Conservation (phyloP, 768 basidiomycete genomes). For the Albatrellus ellisii region DNA sequence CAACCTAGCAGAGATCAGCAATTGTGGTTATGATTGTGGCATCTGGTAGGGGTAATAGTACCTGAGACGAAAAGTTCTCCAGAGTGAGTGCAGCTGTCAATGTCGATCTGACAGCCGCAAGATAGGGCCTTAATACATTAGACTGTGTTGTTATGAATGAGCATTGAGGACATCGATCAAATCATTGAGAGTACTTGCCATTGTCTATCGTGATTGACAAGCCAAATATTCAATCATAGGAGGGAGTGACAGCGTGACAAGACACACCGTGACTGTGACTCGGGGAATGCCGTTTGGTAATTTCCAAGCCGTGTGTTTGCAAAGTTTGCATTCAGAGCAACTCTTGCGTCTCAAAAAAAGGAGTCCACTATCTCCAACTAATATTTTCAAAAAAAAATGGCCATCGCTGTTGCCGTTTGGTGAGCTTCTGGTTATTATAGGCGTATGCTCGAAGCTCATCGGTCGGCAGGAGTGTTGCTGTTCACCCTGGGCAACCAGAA, state of each 20-base stretch:
- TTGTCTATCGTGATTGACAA: slow-evolving; percentile 11
- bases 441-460: slow-evolving; percentile 7
- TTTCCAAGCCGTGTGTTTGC: background rate
- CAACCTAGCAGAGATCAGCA: slow-evolving; percentile 43
- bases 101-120: slow-evolving; percentile 90
- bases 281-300: slow-evolving; percentile 7
- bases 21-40: slow-evolving; percentile 6
- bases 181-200: slow-evolving; percentile 10
- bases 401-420: slow-evolving; percentile 56
- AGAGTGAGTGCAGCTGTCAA: slow-evolving; percentile 95
- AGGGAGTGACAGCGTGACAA: too few species aligned
- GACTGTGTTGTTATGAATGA: slow-evolving; percentile 39
- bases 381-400: slow-evolving; percentile 30
- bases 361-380: slow-evolving; percentile 5
- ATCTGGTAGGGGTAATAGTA: slow-evolving; percentile 21
- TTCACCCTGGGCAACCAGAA: slow-evolving; percentile 45
- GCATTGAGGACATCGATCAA: background rate
- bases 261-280: too few species aligned
- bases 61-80: slow-evolving; percentile 97
- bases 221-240: too few species aligned
- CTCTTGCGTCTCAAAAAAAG: slow-evolving; percentile 2
- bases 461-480: slow-evolving; percentile 40
- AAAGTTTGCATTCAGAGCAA: background rate
- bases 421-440: slow-evolving; percentile 14
- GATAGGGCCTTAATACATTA: slow-evolving; percentile 89